A percentile compares a stretch with the other conserved stretches of the same genome.
Evolutionary conservation across 176 grass and related monocot species (phyloP).

Genomic region (Avena atlantica): DNA sequence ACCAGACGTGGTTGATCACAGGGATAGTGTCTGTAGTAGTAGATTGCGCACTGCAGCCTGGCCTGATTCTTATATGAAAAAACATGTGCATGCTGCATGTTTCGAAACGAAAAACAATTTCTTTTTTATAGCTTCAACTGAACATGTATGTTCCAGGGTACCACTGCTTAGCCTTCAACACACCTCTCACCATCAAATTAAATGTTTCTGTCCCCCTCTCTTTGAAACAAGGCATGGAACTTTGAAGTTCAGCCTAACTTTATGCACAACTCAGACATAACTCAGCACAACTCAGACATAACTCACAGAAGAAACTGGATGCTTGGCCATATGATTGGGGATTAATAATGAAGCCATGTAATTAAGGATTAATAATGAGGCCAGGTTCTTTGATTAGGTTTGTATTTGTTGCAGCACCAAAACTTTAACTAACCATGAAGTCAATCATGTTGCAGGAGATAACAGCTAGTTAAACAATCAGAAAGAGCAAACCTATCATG

Average conservation of each 20-base stretch:
- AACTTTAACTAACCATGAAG: not conserved
- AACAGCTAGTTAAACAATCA: conserved; percentile 7
- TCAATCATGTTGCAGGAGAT: not conserved
- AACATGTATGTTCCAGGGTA: not conserved
- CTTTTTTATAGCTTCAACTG: not conserved
- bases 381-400: not conserved
- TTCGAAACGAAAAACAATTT: not conserved
- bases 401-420: not conserved
- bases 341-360: conserved; percentile 16
- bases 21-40: not conserved
- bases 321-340: not conserved
- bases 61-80: not conserved
- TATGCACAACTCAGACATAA: not conserved
- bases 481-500: not conserved
- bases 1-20: not conserved
- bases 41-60: not conserved
- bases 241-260: not conserved
- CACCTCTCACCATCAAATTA: not conserved
- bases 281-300: not conserved
- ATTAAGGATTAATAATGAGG: not conserved
- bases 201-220: too few relatives aligned
- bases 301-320: not conserved
- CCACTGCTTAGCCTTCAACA: not conserved
- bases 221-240: not conserved
- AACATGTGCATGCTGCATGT: not conserved